Base-by-base conservation (phyloP, 2,329 filamentous ascomycete genomes). In the Scytalidium sp. region DNA sequence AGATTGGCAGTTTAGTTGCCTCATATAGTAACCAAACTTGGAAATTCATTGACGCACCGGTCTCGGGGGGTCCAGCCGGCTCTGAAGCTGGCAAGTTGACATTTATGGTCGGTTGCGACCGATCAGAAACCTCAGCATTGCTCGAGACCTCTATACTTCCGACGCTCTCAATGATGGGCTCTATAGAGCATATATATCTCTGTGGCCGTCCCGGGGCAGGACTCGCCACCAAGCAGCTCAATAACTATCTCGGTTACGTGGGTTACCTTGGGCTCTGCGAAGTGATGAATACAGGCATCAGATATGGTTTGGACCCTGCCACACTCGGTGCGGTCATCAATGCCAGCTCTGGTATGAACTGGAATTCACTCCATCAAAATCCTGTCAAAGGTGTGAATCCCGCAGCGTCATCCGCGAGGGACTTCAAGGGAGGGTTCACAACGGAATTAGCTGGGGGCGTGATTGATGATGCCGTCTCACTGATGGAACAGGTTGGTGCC, bases 221-320 rank as follows among this genome's bases (percentile, higher is more conserved):
- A 0, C 75, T 88, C 0, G 84, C 85, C 7, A 85, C 79, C 0
- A 84, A 84, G 62, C 65, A 84, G 3, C 79, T 74, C 46, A 84
- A 84, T 60, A 84, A 84, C 56, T 84, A 84, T 61, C 71, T 78
- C 46, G 80, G 75, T 0, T 79, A 77, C 1, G 67, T 82, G 19
- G 82, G 83, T 49, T 75, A 79, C 3, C 79, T 84, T 46, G 80
- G 79, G 0, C 73, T 70, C 41, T 73, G 76, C 1, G 81, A 84
- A 60, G 79, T 80, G 1, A 76, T 84, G 68, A 76, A 82, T 52
- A 80, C 84, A 62, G 80, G 80, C 1, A 83, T 84, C 67, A 67
- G 71, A 1, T 72, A 75, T 9, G 80, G 81, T 0, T 66, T 84
- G 47, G 76, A 83, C 53, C 76, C 79, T 0, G 64, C 72, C 3